Base-by-base conservation (phyloP, 176 grass and related monocot genomes). In the Saccharum officinarum region DNA sequence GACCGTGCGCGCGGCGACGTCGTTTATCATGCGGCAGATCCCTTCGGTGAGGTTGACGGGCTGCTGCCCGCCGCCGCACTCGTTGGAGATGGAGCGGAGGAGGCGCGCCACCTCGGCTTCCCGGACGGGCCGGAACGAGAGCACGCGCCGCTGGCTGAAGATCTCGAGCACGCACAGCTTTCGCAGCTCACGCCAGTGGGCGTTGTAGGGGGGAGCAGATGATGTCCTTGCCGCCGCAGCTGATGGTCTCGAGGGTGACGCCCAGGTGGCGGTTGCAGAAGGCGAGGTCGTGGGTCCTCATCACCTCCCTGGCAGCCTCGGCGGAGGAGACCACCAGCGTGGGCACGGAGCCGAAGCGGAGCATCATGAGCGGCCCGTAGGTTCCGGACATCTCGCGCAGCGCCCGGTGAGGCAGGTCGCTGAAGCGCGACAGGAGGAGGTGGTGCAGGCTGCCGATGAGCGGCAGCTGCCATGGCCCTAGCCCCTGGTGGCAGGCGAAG, bases 391-490 rank as follows among this genome's bases (percentile, higher is more conserved):
- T 39, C 57, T 87, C 62, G 22, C 72, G 20, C n/a, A 87, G n/a
- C 14, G 85, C 77, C 2, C 2, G 73, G 74, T 84, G 89, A 1
- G 89, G 89, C 25, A 80, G 84, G 26, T 34, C 18, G 55, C 84
- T 15, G 66, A 25, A 79, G 23, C 66, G 75, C 1, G 75, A 86
- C 38, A 86, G 39, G 16, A 87, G 20, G 52, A 87, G 52, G 84
- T 87, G 77, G 31, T 83, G 89, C 14, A 87, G 67, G 78, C 61
- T 87, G 33, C 84, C 84, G 28, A 91, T 50, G 60, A 91, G 69
- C n/a, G 89, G 89, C 40, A 91, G 89, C 54, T 82, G 22, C 78
- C 84, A 78, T 67, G 88, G 84, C 12, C 88, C n/a, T n/a, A n/a
- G n/a, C n/a, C n/a, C n/a, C 84, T 0, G 76, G 87, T 0, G 88